phyloP scores from a whole-genome alignment of 192 early-diverging fungal genomes.

The Umbelopsis sp. region DNA sequence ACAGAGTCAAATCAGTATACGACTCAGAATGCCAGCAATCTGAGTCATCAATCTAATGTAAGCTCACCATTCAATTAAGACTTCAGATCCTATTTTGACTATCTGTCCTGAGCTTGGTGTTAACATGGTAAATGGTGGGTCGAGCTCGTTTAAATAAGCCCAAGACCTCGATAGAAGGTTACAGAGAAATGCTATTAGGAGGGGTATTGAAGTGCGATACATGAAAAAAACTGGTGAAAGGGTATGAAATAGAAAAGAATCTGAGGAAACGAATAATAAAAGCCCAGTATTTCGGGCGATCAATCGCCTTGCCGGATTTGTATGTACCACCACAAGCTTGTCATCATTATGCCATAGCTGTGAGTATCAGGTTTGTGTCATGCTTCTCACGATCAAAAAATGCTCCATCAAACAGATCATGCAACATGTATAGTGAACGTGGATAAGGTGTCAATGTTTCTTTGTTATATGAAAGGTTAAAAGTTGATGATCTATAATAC shows the following conservation, averaged over 20 bases:
- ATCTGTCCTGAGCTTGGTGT: constrained; percentile 8
- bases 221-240: background rate
- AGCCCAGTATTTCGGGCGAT: background rate
- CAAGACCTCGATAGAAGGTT: background rate
- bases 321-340: too few species aligned
- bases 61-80: background rate
- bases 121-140: constrained; percentile 3
- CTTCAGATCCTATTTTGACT: background rate
- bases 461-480: too few species aligned
- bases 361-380: too few species aligned
- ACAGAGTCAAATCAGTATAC: background rate
- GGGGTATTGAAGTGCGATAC: background rate
- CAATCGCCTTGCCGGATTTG: background rate
- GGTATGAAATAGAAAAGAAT: background rate
- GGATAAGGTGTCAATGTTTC: too few species aligned
- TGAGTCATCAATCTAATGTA: background rate
- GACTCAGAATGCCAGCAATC: background rate
- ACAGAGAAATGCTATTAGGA: background rate
- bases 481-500: background rate
- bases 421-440: too few species aligned
- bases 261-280: background rate
- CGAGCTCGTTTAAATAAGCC: background rate
- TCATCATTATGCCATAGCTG: too few species aligned
- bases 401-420: too few species aligned
- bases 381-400: too few species aligned